These are phyloP conservation scores for Priceomyces haplophilus DNA, from an alignment of 805 yeast genomes.

Conservation along the genomic window DNA sequence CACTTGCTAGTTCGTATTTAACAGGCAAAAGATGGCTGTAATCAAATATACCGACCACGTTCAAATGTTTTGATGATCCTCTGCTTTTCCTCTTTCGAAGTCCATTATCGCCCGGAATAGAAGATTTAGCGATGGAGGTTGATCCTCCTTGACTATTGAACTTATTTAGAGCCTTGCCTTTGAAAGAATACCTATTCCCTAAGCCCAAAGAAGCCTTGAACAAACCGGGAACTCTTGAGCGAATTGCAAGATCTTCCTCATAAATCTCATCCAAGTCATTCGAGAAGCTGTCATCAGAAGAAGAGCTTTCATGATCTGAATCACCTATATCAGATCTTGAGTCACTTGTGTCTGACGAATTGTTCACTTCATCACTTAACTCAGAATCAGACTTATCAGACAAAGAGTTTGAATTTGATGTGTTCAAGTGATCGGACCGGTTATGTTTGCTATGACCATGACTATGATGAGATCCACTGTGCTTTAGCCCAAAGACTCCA, in stretches of 20 bases:
- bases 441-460: slow-evolving; percentile 10
- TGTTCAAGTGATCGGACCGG: not conserved
- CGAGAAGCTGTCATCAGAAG: slow-evolving; percentile 57
- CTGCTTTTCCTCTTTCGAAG: slow-evolving; percentile 14
- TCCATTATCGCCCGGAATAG: slow-evolving; percentile 32
- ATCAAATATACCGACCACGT: slow-evolving; percentile 62
- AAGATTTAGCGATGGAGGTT: slow-evolving; percentile 35
- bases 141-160: slow-evolving; percentile 39
- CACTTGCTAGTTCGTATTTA: slow-evolving; percentile 64
- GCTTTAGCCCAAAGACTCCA: slow-evolving; percentile 45
- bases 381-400: slow-evolving; percentile 16
- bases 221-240: slow-evolving; percentile 53
- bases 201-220: slow-evolving; percentile 40
- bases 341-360: not conserved
- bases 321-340: slow-evolving; percentile 8
- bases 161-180: slow-evolving; percentile 25
- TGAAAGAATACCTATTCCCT: slow-evolving; percentile 28
- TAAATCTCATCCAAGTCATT: slow-evolving; percentile 69
- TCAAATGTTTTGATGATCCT: slow-evolving; percentile 34
- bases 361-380: slow-evolving; percentile 17
- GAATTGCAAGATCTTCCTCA: slow-evolving; percentile 50
- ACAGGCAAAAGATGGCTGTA: slow-evolving; percentile 72
- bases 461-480: slow-evolving; percentile 10
- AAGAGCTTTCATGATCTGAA: slow-evolving; percentile 12
- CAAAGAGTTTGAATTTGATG: slow-evolving; percentile 8